Conservation (phyloP, 1,284 basidiomycete genomes). For the Cystobasidium sp. region DNA sequence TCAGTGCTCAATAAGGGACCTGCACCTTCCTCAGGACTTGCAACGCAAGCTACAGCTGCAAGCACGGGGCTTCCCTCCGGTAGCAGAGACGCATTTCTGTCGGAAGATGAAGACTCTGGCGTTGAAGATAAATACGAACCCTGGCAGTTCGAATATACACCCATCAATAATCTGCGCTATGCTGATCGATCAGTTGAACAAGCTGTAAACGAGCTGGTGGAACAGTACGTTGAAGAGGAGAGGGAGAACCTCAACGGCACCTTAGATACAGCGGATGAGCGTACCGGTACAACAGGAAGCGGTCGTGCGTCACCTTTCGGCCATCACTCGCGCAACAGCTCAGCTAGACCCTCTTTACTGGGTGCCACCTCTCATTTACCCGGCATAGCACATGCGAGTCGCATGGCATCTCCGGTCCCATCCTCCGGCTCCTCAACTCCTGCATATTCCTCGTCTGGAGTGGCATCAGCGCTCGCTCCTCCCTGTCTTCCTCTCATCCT, state of each 20-base stretch:
- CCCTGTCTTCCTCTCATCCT: conserved; percentile 44
- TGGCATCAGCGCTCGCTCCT: conserved; percentile 40
- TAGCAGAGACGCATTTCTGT: neutral
- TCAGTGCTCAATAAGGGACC: neutral
- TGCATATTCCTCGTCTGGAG: conserved; percentile 40
- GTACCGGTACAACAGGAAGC: conserved; percentile 8
- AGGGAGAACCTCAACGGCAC: conserved; percentile 17
- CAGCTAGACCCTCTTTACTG: conserved; percentile 19
- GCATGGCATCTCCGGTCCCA: conserved; percentile 38
- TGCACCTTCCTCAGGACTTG: neutral
- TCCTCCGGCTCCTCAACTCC: conserved; percentile 44
- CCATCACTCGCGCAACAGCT: conserved; percentile 13
- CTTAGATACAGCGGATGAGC: neutral
- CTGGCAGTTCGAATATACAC: conserved; percentile 54
- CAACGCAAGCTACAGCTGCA: neutral
- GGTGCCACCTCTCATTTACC: neutral
- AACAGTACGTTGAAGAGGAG: conserved; percentile 22
- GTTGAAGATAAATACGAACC: conserved; percentile 51
- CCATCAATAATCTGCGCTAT: conserved; percentile 45
- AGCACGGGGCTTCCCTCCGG: neutral
- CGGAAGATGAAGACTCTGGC: conserved; percentile 43
- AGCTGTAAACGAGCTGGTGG: conserved; percentile 7
- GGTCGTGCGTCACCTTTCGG: conserved; percentile 23
- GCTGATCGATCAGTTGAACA: conserved; percentile 15
- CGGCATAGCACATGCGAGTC: conserved; percentile 1